Evolutionary conservation across 2,329 filamentous ascomycete genomes (phyloP), one percentile per base, ranked within the genome.

Genomic region (Ophiognomonia clavigignenti-juglandacearum): DNA sequence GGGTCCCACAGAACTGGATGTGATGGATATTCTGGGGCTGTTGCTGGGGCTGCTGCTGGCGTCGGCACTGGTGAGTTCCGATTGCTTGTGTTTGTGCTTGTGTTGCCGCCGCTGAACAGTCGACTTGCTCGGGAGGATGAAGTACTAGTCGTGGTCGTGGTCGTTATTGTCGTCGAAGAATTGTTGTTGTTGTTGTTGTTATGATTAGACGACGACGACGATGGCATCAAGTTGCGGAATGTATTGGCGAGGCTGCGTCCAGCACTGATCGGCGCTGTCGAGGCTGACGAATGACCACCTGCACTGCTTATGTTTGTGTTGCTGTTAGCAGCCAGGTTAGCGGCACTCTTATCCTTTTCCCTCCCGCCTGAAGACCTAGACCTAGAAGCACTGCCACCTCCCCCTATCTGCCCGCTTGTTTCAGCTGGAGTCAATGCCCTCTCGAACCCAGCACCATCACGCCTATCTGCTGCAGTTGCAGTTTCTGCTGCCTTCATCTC

Each of bases 211-310:
- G 63, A 65, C 20, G 69, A 64, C 4, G 62, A 62, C 29, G 63
- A 65, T 22, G 69, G 64, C 4, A 67, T 54, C 19, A 66, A 57
- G 52, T 64, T 65, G 51, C 65, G 62, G 43, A 65, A 57, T 26
- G 65, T 61, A 40, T 59, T 58, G 27, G 41, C 51, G 53, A 55
- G 55, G 56, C 37, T 54, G 34, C 34, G 34, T 4, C 31, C 31
- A n/a, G 31, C 16, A n/a, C 14, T 16, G n/a, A 16, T 32, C 7
- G 29, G 29, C 6, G 10, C n/a, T 6, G 29, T 6, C 29, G 29
- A 16, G 10, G 29, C 11, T 32, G 29, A 16, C n/a, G 29, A 32
- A 9, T 6, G 6, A 9, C 24, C 24, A 26, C 24, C 24, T 26
- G 6, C 10, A 6, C 24, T 10, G 24, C 24, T 10, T 6, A 26